Conservation (phyloP, 495 filamentous ascomycete genomes). For the Daldinia childiae region DNA sequence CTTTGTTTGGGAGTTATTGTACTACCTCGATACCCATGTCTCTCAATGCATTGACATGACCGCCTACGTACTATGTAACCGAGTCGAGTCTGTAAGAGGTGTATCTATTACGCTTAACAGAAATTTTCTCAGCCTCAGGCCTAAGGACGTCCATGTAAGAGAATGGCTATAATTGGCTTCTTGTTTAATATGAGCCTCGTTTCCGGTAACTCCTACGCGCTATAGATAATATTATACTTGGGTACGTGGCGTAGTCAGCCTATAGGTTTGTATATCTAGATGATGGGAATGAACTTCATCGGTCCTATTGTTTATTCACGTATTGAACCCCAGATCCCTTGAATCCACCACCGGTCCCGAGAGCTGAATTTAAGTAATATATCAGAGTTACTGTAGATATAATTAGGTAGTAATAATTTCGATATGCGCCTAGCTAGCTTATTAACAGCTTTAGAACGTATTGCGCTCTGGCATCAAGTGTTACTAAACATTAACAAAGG, state of each 20-base stretch:
- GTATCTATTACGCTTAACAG: conserved; percentile 10
- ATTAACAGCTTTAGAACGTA: conserved; percentile 5
- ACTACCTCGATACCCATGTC: conserved; percentile 28
- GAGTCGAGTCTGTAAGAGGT: conserved; percentile 1
- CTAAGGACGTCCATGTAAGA: background rate
- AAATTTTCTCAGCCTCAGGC: background rate
- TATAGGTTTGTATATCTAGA: conserved; percentile 4
- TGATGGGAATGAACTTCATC: conserved; percentile 9
- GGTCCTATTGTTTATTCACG: conserved; percentile 23
- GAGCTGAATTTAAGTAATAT: conserved; percentile 13
- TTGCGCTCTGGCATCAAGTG: background rate
- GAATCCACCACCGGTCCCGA: conserved; percentile 37
- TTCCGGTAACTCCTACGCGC: conserved; percentile 16
- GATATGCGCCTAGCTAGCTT: conserved; percentile 4
- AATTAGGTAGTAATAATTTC: conserved; percentile 20
- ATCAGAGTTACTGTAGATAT: conserved; percentile 17
- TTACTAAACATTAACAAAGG: conserved; percentile 17
- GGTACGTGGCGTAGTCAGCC: conserved; percentile 14
- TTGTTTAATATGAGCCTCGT: conserved; percentile 20
- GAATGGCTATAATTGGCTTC: background rate
- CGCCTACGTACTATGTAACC: background rate
- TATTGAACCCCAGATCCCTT: conserved; percentile 20
- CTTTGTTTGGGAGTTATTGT: conserved; percentile 19
- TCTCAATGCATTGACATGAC: conserved; percentile 24
- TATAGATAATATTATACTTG: conserved; percentile 33